Conservation (phyloP, 139 green algal genomes). For the Monoraphidium neglectum region DNA sequence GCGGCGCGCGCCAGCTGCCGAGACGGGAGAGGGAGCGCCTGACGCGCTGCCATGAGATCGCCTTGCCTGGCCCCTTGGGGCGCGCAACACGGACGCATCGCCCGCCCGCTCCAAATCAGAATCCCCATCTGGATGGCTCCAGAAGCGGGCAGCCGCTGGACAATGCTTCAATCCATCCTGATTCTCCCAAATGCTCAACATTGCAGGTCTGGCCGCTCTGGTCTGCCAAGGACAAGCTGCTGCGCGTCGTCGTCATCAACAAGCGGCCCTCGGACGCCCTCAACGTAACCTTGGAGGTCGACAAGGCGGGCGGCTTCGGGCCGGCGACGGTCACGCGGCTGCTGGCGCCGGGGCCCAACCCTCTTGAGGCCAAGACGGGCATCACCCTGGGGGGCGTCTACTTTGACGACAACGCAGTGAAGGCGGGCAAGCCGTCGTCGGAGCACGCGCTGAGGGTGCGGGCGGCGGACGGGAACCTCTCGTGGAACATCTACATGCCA, state of each 20-base stretch:
- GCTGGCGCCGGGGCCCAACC: constrained; percentile 9
- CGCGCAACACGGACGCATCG: too few relatives aligned
- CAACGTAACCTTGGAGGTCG: constrained; percentile 4
- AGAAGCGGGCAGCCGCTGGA: too few relatives aligned
- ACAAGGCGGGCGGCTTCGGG: not conserved
- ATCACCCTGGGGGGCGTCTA: constrained; percentile 22
- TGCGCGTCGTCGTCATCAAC: constrained; percentile 28
- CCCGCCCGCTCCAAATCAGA: too few relatives aligned
- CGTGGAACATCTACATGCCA: constrained; percentile 28
- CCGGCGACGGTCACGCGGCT: constrained; percentile 4
- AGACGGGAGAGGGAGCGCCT: too few relatives aligned
- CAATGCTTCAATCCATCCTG: too few relatives aligned
- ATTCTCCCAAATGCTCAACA: too few relatives aligned
- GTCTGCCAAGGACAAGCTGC: not conserved
- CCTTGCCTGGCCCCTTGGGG: too few relatives aligned
- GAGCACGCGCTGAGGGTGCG: constrained; percentile 2
- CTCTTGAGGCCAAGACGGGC: constrained; percentile 12
- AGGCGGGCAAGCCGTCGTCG: not conserved
- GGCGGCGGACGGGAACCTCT: not conserved
- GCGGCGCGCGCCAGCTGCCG: too few relatives aligned
- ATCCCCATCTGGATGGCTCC: too few relatives aligned
- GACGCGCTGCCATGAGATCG: too few relatives aligned
- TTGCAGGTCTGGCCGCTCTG: constrained; percentile 24
- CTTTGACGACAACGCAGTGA: constrained; percentile 4
- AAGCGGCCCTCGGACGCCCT: constrained; percentile 13